These are phyloP conservation scores for Hypomontagnella submonticulosa DNA, from an alignment of 495 filamentous ascomycete genomes.

Conservation along the genomic window DNA sequence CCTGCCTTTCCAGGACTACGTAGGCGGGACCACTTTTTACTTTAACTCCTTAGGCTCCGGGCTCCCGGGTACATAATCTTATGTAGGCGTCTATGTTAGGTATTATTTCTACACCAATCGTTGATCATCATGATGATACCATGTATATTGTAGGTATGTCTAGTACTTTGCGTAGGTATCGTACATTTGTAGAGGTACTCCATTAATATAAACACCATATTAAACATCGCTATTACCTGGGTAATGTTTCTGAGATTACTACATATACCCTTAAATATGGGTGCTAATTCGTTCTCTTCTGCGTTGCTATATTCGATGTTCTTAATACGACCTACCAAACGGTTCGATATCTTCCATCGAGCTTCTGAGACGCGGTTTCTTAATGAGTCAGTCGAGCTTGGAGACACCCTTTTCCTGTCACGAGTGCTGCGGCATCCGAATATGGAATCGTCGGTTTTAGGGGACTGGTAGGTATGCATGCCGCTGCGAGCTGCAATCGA, in stretches of 20 bases:
- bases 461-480: conserved; percentile 37
- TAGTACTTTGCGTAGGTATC: too few relatives aligned
- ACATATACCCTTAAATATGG: too few relatives aligned
- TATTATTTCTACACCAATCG: neutral
- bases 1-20: conserved; percentile 30
- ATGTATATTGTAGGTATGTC: too few relatives aligned
- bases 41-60: conserved; percentile 33
- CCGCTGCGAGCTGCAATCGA: conserved; percentile 41
- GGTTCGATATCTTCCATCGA: neutral
- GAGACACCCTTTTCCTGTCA: conserved; percentile 28
- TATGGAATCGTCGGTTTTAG: conserved; percentile 35
- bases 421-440: conserved; percentile 31
- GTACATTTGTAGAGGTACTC: too few relatives aligned
- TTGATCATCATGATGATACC: neutral
- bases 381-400: conserved; percentile 35
- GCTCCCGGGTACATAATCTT: conserved; percentile 30
- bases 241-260: too few relatives aligned
- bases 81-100: conserved; percentile 1
- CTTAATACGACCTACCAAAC: too few relatives aligned
- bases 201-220: neutral
- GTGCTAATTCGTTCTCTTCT: too few relatives aligned
- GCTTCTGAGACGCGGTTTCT: conserved; percentile 2
- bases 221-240: neutral
- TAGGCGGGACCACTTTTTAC: conserved; percentile 39
- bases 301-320: too few relatives aligned